Evolutionary conservation across 2,329 filamentous ascomycete genomes (phyloP), one percentile per base, ranked within the genome.

Genomic region (Coniochaeta pulveracea): DNA sequence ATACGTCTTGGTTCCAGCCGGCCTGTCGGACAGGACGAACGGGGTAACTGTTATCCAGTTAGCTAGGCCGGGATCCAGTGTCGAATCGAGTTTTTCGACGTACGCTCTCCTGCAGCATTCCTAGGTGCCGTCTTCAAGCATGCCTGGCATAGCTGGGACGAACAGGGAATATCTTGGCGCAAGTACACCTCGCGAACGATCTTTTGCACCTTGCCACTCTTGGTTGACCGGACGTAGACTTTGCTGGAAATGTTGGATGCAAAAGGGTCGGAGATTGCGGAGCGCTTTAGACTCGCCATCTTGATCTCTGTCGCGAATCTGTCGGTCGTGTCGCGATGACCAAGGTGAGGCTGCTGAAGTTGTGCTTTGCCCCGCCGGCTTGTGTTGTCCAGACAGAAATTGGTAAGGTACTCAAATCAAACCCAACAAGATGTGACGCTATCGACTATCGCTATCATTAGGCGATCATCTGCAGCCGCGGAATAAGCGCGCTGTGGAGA

Each of bases 131-230:
- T 72, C 29, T 76, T 67, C 27, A 83, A 67, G 56, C 91, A 98
- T 49, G 59, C 61, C 40, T 71, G 70, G 64, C 91, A 98, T 27
- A 98, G 66, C 56, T 80, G 82, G 17, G 89, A 96, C 21, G 89
- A 95, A 63, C 91, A 98, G 32, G 91, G 89, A 50, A 98, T 96
- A 56, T 98, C 91, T 61, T 89, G 84, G 56, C 91, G 77, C 40
- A 98, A 69, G 59, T 98, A 98, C 42, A 96, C 72, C 64, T 98
- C 91, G 49, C 88, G 78, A 44, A 98, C 91, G 51, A 98, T 93
- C 69, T 98, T 98, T 58, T 96, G 91, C 39, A 96, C 89, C 64
- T 95, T 95, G 58, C 91, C 91, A 57, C 78, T 91, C 59, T 85
- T 88, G 30, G 89, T 93, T 17, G 91, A 95, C 39, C 91, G 76